These are phyloP conservation scores for Fusarium citri DNA, from an alignment of 2,329 filamentous ascomycete genomes.

Conservation along the genomic window DNA sequence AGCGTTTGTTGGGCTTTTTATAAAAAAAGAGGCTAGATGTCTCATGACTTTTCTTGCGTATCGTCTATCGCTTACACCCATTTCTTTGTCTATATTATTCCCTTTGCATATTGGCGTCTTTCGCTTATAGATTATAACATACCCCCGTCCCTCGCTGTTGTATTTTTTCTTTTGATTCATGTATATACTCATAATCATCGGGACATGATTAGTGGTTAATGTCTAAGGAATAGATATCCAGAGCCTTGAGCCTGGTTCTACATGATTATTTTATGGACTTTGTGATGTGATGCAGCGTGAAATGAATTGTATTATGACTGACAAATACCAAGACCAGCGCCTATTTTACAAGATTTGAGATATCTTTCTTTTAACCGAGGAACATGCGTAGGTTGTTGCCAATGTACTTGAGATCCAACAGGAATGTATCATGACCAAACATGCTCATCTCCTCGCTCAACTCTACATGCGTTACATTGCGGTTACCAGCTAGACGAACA, in stretches of 20 bases:
- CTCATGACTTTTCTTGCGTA: constrained; percentile 32
- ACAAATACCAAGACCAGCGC: background rate
- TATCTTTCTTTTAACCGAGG: constrained; percentile 63
- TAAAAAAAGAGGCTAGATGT: constrained; percentile 13
- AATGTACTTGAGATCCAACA: constrained; percentile 91
- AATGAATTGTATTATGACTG: background rate
- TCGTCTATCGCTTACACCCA: constrained; percentile 6
- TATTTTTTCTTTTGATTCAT: constrained; percentile 12
- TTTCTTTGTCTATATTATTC: constrained; percentile 10
- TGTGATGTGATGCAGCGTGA: background rate
- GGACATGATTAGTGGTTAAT: constrained; percentile 42
- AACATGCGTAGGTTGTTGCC: constrained; percentile 86
- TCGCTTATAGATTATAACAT: constrained; percentile 39
- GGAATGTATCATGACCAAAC: constrained; percentile 96
- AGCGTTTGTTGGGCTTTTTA: constrained; percentile 14
- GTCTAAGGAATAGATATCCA: constrained; percentile 34
- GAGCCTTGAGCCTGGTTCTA: constrained; percentile 21
- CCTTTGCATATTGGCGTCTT: constrained; percentile 27
- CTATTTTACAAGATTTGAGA: constrained; percentile 6
- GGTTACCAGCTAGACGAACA: constrained; percentile 80
- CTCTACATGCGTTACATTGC: constrained; percentile 86
- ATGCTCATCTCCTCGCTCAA: constrained; percentile 92
- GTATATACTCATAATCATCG: constrained; percentile 33
- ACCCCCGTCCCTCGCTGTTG: constrained; percentile 31
- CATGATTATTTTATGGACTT: constrained; percentile 7